Base-by-base conservation (phyloP, 225 moss, liverwort and hornwort genomes). In the Sphagnum tenellum region DNA sequence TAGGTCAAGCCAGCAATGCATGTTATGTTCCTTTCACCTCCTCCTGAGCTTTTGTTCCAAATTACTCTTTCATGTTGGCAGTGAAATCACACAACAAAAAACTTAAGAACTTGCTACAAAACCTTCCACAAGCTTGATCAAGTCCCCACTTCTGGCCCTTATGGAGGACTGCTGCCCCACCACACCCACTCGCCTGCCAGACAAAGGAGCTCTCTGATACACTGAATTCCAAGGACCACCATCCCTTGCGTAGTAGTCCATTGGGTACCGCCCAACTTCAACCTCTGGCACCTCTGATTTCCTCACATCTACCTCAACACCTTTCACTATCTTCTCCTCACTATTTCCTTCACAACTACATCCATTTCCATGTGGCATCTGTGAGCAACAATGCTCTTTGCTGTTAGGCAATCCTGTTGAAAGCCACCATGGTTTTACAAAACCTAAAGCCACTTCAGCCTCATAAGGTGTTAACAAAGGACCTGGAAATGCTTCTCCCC, bases 231-330 rank as follows among this genome's bases (percentile, higher is more conserved):
- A 94, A 47, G 87, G 85, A 9, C 94, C 94, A 9, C 94, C 91
- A 70, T 94, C 94, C 70, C 85, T 78, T 14, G 91, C 89, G 60
- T 91, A 94, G 60, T 91, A 94, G 66, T 94, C 94, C 94, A 94
- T 94, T 5, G 94, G 91, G 69, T 94, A 94, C 13, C 85, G 69
- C 65, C 90, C 89, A 46, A 75, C 53, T 68, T 76, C 81, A 65
- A 88, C 64, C 60, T 87, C 78, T 47, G 69, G 62, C 0, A 60
- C 55, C 14, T 61, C 68, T 56, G 57, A 8, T 12, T 50, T 52
- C 7, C 46, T 59, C n/a, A 6, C 52, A 52, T 52, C 52, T 52
- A 6, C 46, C 52, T 49, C 66, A 13, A 47, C 44, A 13, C n/a
- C 64, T 48, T 50, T 62, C 29, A 12, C 10, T 7, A 3, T 47